phyloP scores from a whole-genome alignment of 2,329 filamentous ascomycete species.

The Fusarium denticulatum region DNA sequence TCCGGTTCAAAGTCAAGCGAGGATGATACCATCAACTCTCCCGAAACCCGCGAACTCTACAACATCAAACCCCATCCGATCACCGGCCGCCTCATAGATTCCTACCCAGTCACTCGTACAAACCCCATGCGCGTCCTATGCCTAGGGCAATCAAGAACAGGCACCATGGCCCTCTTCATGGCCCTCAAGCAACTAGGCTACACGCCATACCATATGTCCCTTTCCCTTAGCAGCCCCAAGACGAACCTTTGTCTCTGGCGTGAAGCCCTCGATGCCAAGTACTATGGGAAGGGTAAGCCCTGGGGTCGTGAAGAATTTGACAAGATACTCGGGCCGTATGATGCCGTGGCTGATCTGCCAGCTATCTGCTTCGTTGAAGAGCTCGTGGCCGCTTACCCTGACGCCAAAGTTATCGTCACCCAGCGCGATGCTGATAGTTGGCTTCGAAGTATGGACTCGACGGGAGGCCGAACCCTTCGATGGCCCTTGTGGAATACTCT shows the following conservation, averaged over 20 bases:
- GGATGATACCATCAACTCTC: neutral
- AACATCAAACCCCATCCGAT: conserved; percentile 26
- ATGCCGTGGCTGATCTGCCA: conserved; percentile 20
- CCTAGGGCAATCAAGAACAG: conserved; percentile 26
- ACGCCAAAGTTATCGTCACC: conserved; percentile 24
- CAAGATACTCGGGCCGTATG: conserved; percentile 22
- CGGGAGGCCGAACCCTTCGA: conserved; percentile 5
- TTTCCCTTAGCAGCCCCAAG: conserved; percentile 8
- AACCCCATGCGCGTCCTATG: conserved; percentile 31
- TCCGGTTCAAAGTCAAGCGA: neutral
- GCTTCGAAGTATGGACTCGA: conserved; percentile 27
- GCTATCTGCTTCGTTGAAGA: conserved; percentile 30
- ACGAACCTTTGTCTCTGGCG: conserved; percentile 25
- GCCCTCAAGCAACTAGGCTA: conserved; percentile 26
- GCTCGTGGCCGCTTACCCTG: conserved; percentile 29
- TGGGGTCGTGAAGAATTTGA: conserved; percentile 33
- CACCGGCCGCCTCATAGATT: conserved; percentile 30
- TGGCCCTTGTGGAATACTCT: conserved; percentile 35
- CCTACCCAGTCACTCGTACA: conserved; percentile 14
- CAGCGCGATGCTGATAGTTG: conserved; percentile 22
- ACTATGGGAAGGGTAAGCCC: conserved; percentile 12
- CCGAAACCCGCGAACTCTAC: neutral
- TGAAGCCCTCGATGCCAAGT: conserved; percentile 35
- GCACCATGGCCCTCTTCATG: conserved; percentile 1
- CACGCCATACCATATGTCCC: conserved; percentile 23